Conservation (phyloP, 805 yeast genomes). For the Zygoascus bituminiphila region DNA sequence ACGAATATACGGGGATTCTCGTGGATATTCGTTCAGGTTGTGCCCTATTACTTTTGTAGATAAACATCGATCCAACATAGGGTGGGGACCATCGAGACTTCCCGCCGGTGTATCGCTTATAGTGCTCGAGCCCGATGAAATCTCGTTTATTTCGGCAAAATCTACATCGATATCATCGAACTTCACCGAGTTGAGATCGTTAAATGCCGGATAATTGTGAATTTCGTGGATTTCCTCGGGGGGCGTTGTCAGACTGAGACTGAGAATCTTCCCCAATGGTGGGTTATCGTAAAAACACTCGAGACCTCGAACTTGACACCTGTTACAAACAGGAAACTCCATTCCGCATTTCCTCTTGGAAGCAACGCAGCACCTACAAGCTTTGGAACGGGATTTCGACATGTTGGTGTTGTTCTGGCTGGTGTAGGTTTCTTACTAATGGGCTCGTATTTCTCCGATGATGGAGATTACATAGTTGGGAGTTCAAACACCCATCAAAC, state of each 20-base stretch:
- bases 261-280: background rate
- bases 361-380: slow-evolving; percentile 17
- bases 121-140: no score
- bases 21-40: no score
- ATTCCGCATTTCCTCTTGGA: slow-evolving; percentile 18
- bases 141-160: background rate
- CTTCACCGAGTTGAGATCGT: background rate
- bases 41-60: no score
- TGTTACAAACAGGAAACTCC: slow-evolving; percentile 19
- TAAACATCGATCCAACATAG: no score
- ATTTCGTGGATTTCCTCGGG: background rate
- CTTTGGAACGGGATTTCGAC: slow-evolving; percentile 7
- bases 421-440: no score
- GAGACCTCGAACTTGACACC: slow-evolving; percentile 16
- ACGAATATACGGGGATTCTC: background rate
- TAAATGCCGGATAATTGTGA: no score
- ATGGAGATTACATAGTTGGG: no score
- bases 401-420: no score
- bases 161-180: background rate
- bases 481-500: no score
- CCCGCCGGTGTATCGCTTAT: no score
- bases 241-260: background rate
- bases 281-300: background rate
- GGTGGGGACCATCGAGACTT: no score
- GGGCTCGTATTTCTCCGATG: no score